Base-by-base conservation (phyloP, 176 grass and related monocot species). In the Alopecurus myosuroides region DNA sequence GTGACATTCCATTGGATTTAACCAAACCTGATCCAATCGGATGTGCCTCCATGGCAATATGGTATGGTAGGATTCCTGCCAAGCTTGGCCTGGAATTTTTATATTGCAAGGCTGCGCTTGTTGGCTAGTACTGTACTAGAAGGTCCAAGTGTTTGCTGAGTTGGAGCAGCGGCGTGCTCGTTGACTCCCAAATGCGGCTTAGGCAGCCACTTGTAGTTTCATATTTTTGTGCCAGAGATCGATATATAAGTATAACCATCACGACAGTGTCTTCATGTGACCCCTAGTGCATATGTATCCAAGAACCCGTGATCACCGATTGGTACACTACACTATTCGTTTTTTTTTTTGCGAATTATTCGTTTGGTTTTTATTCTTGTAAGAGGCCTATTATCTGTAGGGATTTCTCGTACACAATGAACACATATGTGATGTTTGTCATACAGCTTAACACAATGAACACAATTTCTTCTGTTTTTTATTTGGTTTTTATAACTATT, bases 181-280 rank as follows among this genome's bases (percentile, higher is more conserved):
- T 87, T 88, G 81, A 88, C 85, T 50, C 68, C 25, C 25, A 42
- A 81, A 37, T 40, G 48, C 37, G 67, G 88, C 51, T 18, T 35
- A 8, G 33, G 74, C 26, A 61, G 23, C 77, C 60, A 84, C 75
- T 88, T 81, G 76, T 50, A 45, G 20, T n/a, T 36, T 19, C 56
- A 41, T 77, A 41, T 62, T 70, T 33, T 52, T 74, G 20, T 34
- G 18, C 48, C 9, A 77, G 31, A 20, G 9, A 52, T 81, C 13
- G 34, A 81, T 65, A 4, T 49, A 18, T 39, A 6, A n/a, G n/a
- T n/a, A 39, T 7, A 39, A 39, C 7, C 44, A 74, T 68, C 84
- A 73, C 67, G n/a, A n/a, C 80, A 52, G 66, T 86, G 66, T 67
- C 79, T 19, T 86, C 74, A 86, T 83, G 88, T 77, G 74, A 83